Percentiles rank a stretch among this genome's conserved stretches.
Conservation (phyloP, 2,329 filamentous ascomycete genomes). For the Mariannaea elegans region DNA sequence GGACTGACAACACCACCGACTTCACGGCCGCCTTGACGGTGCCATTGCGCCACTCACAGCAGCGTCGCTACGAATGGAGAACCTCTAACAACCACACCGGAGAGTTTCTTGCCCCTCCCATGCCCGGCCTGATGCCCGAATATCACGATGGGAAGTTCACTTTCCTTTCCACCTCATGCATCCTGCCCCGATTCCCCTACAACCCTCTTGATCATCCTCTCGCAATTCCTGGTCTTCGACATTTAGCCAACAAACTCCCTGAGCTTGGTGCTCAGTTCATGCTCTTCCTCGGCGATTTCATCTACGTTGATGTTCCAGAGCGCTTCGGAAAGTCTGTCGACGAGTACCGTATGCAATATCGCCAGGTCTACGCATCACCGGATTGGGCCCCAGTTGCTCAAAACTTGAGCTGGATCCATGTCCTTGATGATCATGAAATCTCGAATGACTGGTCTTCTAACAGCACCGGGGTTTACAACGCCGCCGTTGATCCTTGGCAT, state of each 20-base stretch:
- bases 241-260: slow-evolving; percentile 78
- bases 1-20: slow-evolving; percentile 80
- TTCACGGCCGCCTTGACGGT: slow-evolving; percentile 79
- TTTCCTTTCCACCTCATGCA: slow-evolving; percentile 92
- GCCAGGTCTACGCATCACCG: slow-evolving; percentile 93
- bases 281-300: slow-evolving; percentile 88
- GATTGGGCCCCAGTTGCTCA: slow-evolving; percentile 82
- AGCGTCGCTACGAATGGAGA: slow-evolving; percentile 82
- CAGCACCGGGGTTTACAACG: slow-evolving; percentile 79
- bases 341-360: slow-evolving; percentile 90
- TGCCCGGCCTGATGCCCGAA: slow-evolving; percentile 68
- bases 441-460: slow-evolving; percentile 91
- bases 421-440: slow-evolving; percentile 97
- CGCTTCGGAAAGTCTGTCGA: slow-evolving; percentile 76
- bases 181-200: slow-evolving; percentile 92
- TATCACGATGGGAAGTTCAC: slow-evolving; percentile 77
- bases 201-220: slow-evolving; percentile 84
- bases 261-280: slow-evolving; percentile 79
- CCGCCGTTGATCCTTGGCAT: slow-evolving; percentile 84
- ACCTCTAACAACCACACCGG: slow-evolving; percentile 89
- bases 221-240: slow-evolving; percentile 79
- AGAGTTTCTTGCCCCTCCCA: slow-evolving; percentile 80
- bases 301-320: slow-evolving; percentile 88
- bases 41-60: slow-evolving; percentile 69
- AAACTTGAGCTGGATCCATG: slow-evolving; percentile 96